A percentile compares a stretch with the other conserved stretches of the same genome.
phyloP scores from a whole-genome alignment of 768 basidiomycete genomes.

The Termitomyces sp. region DNA sequence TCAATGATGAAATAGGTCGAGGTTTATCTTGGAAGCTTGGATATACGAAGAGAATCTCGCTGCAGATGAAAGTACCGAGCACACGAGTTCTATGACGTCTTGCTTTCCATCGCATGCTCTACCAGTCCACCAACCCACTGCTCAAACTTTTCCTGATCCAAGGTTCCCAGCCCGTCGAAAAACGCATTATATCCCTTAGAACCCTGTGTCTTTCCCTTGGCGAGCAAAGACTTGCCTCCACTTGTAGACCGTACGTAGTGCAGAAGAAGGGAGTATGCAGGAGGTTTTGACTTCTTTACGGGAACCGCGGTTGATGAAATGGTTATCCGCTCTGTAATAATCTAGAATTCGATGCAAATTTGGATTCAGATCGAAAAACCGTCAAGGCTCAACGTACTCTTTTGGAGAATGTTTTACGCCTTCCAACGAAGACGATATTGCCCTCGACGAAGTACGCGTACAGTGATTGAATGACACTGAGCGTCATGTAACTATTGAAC shows the following conservation, averaged over 20 bases:
- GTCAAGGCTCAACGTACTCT: slow-evolving; percentile 43
- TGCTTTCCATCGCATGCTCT: slow-evolving; percentile 68
- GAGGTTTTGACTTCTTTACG: slow-evolving; percentile 44
- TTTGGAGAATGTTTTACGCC: slow-evolving; percentile 85
- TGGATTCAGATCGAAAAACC: neutral
- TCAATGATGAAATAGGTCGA: neutral
- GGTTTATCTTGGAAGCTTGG: neutral
- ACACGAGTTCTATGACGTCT: slow-evolving; percentile 27
- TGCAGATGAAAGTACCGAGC: neutral
- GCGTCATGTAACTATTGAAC: slow-evolving; percentile 58
- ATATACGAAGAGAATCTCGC: neutral
- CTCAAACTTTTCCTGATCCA: slow-evolving; percentile 75
- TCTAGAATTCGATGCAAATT: slow-evolving; percentile 49
- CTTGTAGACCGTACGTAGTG: slow-evolving; percentile 77
- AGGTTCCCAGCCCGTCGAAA: slow-evolving; percentile 75
- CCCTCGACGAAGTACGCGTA: slow-evolving; percentile 88
- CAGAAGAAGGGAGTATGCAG: slow-evolving; percentile 62
- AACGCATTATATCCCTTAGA: slow-evolving; percentile 62
- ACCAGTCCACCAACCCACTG: slow-evolving; percentile 75
- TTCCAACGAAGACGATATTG: slow-evolving; percentile 81
- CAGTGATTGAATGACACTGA: slow-evolving; percentile 68
- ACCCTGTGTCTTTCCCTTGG: slow-evolving; percentile 57
- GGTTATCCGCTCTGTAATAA: slow-evolving; percentile 86
- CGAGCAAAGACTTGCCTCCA: slow-evolving; percentile 81
- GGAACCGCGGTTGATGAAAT: slow-evolving; percentile 67